These are phyloP conservation scores for Sporothrix sp. DNA, from an alignment of 2,329 filamentous ascomycete species.

Conservation along the genomic window DNA sequence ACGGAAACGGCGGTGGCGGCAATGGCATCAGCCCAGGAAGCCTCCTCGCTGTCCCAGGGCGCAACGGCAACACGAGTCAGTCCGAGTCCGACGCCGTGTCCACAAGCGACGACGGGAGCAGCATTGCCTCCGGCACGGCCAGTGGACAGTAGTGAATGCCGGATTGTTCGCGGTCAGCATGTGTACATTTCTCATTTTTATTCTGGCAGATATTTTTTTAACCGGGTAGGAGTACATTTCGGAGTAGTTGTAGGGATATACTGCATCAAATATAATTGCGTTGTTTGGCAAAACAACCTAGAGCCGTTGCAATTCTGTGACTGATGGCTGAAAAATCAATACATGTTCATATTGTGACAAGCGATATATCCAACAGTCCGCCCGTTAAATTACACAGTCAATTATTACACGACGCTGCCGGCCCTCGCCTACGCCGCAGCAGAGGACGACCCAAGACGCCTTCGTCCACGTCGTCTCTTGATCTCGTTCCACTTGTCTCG, in stretches of 20 bases:
- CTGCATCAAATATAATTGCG: neutral
- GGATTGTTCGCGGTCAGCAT: too few relatives aligned
- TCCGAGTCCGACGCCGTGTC: constrained; percentile 17
- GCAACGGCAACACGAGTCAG: constrained; percentile 11
- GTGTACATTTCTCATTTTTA: neutral
- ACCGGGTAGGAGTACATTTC: neutral
- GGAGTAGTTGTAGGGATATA: neutral
- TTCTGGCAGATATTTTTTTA: neutral
- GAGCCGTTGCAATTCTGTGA: neutral
- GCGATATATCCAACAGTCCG: too few relatives aligned
- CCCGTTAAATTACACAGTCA: too few relatives aligned
- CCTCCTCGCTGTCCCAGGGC: constrained; percentile 23
- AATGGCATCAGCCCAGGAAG: constrained; percentile 13
- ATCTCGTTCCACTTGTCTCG: constrained; percentile 34
- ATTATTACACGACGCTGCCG: neutral
- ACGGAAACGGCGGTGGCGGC: neutral
- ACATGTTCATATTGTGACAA: neutral
- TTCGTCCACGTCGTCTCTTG: constrained; percentile 24
- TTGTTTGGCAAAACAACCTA: neutral
- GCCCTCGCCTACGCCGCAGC: neutral
- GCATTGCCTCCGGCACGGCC: constrained; percentile 13
- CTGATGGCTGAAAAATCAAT: neutral
- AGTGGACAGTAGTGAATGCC: constrained; percentile 6
- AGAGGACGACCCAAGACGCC: constrained; percentile 7
- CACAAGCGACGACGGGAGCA: constrained; percentile 16